Evolutionary conservation across 495 filamentous ascomycete species (phyloP), one percentile per base, ranked within the genome.

Genomic region (Venustampulla echinocandica): DNA sequence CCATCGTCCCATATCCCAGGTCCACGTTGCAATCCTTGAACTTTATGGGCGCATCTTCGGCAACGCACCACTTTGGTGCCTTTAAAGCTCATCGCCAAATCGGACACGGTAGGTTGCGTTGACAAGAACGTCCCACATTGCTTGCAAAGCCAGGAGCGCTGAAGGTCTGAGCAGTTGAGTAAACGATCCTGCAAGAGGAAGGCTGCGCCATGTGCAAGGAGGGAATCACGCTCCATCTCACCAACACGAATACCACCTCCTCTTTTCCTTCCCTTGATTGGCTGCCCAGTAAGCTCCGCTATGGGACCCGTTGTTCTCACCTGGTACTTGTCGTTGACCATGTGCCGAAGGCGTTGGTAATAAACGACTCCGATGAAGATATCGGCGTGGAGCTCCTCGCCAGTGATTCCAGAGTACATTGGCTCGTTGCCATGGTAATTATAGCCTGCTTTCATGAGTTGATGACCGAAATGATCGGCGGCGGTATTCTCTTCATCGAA

Each of bases 321-420:
- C 66, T 98, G 92, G 77, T 87, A 98, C 66, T 98, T 98, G 64
- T 98, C 92, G 73, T 95, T 95, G 17, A 98, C 92, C 92, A 98
- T 98, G 79, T 98, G 92, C 60, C 92, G 75, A 41, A 98, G 73
- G 60, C 92, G 82, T 63, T 98, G 92, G 74, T 98, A 98, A 71
- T 95, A 95, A 47, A 98, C 92, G 41, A 95, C 77, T 19, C 92
- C 92, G 50, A 96, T 80, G 67, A 93, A 98, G 61, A 98, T 98
- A 64, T 98, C 92, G 7, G 87, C 90, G 19, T 81, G 77, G 15
- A 98, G 80, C 64, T 97, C 92, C 56, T 90, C 80, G 48, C 92
- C 92, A 0, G 92, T 97, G 62, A 98, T 90, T 11, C 92, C 92
- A 32, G 79, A 85, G 67, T 98, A 98, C 76, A 98, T 90, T 3